phyloP scores from a whole-genome alignment of 148 eudicot species.

The Fallopia convolvulus region DNA sequence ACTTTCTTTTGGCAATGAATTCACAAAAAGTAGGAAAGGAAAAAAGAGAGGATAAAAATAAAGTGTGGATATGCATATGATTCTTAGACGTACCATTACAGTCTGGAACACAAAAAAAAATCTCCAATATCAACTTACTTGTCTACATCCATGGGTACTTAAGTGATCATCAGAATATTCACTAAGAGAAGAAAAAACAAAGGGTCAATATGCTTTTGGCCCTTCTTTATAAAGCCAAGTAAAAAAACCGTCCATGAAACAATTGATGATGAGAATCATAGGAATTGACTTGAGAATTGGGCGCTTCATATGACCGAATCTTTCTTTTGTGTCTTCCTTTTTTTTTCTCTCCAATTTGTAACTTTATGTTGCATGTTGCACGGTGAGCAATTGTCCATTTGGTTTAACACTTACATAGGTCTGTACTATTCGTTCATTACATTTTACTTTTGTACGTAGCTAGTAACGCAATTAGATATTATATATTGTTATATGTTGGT shows the following conservation, averaged over 20 bases:
- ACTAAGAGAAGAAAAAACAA: not conserved
- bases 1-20: too few relatives aligned
- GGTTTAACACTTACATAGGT: not conserved
- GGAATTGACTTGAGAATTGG: not conserved
- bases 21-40: not conserved
- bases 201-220: not conserved
- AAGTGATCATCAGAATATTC: not conserved
- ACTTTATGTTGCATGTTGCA: constrained; percentile 9
- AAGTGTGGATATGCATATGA: constrained; percentile 1
- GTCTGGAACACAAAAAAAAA: constrained; percentile 7
- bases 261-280: not conserved
- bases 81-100: not conserved
- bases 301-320: constrained; percentile 8
- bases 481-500: too few relatives aligned
- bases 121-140: not conserved
- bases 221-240: not conserved
- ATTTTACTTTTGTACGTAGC: not conserved
- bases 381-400: not conserved
- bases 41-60: not conserved
- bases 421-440: not conserved
- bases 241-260: not conserved
- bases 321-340: not conserved
- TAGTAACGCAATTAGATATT: too few relatives aligned
- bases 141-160: not conserved
- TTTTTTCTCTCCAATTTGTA: not conserved